Evolutionary conservation across 2,329 filamentous ascomycete species (phyloP).

Genomic region (Colletotrichum incanum): DNA sequence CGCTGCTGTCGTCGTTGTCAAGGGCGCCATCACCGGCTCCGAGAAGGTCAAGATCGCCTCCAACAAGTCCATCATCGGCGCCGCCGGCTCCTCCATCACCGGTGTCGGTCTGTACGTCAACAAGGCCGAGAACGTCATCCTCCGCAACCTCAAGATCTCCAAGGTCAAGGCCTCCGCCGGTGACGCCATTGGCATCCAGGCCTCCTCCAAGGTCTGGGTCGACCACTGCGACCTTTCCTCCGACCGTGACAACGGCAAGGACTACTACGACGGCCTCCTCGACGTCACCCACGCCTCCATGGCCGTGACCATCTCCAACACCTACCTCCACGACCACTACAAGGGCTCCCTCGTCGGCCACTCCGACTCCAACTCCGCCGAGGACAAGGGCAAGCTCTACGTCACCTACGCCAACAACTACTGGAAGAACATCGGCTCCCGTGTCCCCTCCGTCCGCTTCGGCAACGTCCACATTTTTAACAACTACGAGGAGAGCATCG

Average conservation of each 20-base stretch:
- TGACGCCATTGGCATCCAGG: slow-evolving; percentile 73
- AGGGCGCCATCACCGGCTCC: slow-evolving; percentile 57
- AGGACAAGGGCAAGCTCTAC: slow-evolving; percentile 74
- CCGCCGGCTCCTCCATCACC: slow-evolving; percentile 54
- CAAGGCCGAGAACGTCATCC: slow-evolving; percentile 70
- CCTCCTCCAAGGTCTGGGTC: slow-evolving; percentile 74
- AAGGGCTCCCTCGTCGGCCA: slow-evolving; percentile 75
- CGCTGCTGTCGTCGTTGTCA: slow-evolving; percentile 59
- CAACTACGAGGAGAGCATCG: slow-evolving; percentile 64
- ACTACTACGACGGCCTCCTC: slow-evolving; percentile 79
- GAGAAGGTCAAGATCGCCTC: slow-evolving; percentile 59
- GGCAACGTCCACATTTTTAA: slow-evolving; percentile 73
- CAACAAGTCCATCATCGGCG: slow-evolving; percentile 64
- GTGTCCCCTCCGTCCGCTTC: slow-evolving; percentile 75
- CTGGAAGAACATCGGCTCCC: slow-evolving; percentile 76
- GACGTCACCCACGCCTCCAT: slow-evolving; percentile 76
- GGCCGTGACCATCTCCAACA: slow-evolving; percentile 68
- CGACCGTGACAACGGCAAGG: slow-evolving; percentile 73
- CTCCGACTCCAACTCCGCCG: slow-evolving; percentile 69
- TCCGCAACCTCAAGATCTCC: slow-evolving; percentile 74
- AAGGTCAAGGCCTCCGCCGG: slow-evolving; percentile 70
- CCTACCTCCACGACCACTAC: slow-evolving; percentile 61
- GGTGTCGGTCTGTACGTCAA: slow-evolving; percentile 69
- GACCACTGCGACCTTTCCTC: slow-evolving; percentile 78
- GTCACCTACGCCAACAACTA: slow-evolving; percentile 79